phyloP scores from a whole-genome alignment of 1,284 basidiomycete genomes.

The Crocinoboletus sp. region DNA sequence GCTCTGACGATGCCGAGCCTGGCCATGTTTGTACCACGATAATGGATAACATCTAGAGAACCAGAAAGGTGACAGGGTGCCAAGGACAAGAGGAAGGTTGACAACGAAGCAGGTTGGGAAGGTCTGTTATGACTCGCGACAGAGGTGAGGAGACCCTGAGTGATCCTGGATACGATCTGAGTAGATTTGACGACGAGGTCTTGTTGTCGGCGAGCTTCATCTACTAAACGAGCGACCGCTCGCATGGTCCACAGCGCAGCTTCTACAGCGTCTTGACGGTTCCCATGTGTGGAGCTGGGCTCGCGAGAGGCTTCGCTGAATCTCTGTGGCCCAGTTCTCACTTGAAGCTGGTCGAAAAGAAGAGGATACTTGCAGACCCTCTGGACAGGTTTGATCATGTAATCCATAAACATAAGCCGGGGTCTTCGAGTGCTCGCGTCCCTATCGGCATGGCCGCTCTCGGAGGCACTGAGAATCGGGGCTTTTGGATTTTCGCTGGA shows the following conservation, averaged over 20 bases:
- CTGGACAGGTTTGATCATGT: conserved; percentile 88
- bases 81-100: conserved; percentile 61
- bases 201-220: conserved; percentile 62
- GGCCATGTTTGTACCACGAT: conserved; percentile 40
- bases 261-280: conserved; percentile 36
- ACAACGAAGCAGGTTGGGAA: conserved; percentile 36
- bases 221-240: conserved; percentile 50
- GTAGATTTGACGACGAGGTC: conserved; percentile 65
- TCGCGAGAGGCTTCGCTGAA: conserved; percentile 27
- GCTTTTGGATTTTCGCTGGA: conserved; percentile 29
- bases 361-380: conserved; percentile 91
- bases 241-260: conserved; percentile 60
- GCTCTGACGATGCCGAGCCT: conserved; percentile 56
- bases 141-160: conserved; percentile 30
- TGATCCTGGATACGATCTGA: conserved; percentile 66
- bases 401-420: conserved; percentile 68
- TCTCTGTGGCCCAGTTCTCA: conserved; percentile 27
- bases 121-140: conserved; percentile 32
- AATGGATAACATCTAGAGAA: conserved; percentile 78
- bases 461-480: conserved; percentile 19
- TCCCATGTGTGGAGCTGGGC: neutral
- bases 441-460: conserved; percentile 27
- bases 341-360: conserved; percentile 71
- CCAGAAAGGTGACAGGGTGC: conserved; percentile 76
- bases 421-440: conserved; percentile 17